A percentile compares a stretch with the other conserved stretches of the same genome.
Evolutionary conservation across 78 protist species (phyloP).

Genomic region (Ministeria vibrans): DNA sequence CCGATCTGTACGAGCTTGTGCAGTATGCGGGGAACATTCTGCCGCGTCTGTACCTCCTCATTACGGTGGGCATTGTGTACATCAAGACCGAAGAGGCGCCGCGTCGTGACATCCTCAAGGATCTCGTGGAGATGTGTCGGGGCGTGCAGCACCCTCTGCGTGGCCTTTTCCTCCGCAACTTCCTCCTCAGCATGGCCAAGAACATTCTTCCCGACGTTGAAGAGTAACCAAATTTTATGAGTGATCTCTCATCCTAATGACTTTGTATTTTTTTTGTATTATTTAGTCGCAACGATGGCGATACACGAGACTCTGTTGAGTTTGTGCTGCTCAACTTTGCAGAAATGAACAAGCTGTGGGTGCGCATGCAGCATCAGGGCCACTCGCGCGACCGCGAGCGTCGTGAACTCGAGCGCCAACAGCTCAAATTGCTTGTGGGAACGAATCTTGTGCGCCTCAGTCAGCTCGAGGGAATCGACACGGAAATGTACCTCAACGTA

Average conservation of each 20-base stretch:
- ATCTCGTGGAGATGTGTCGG: constrained; percentile 94
- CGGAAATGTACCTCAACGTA: constrained; percentile 22
- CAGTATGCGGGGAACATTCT: constrained; percentile 94
- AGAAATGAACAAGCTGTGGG: constrained; percentile 98
- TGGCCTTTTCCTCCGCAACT: constrained; percentile 93
- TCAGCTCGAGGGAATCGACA: constrained; percentile 78
- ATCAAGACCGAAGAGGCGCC: constrained; percentile 57
- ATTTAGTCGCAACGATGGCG: constrained; percentile 25
- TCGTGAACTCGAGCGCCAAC: constrained; percentile 83
- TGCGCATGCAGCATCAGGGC: constrained; percentile 91
- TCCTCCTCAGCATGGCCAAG: constrained; percentile 67
- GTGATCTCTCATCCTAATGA: neutral
- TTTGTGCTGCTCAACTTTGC: constrained; percentile 85
- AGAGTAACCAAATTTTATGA: neutral
- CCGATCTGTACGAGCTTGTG: constrained; percentile 88
- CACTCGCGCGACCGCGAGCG: constrained; percentile 64
- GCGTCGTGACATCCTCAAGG: constrained; percentile 67
- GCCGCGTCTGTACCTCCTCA: constrained; percentile 82
- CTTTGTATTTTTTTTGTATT: neutral
- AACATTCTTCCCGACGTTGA: constrained; percentile 77
- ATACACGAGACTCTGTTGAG: constrained; percentile 69
- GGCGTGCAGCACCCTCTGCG: constrained; percentile 99
- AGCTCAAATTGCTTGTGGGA: constrained; percentile 87
- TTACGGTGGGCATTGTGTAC: constrained; percentile 78
- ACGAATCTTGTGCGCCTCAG: constrained; percentile 78